Evolutionary conservation across 176 grass and related monocot species (phyloP).

Genomic region (Otatea glauca): DNA sequence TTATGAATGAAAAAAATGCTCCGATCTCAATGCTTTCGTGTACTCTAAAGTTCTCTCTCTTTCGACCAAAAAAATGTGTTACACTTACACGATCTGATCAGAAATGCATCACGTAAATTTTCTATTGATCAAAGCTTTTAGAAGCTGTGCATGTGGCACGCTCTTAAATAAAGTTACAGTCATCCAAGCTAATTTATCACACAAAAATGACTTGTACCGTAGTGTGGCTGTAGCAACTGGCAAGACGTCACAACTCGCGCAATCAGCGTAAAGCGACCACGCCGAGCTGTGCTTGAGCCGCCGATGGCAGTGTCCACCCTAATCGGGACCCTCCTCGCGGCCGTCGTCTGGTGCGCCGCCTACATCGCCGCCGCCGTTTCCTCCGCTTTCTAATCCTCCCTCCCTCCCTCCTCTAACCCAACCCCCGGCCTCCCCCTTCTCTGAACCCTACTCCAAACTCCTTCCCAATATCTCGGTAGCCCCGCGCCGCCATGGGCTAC

Average conservation of each 20-base stretch:
- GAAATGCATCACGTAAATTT: background rate
- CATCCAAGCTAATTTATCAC: too few relatives aligned
- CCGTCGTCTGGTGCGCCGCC: constrained; percentile 61
- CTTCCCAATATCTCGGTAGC: background rate
- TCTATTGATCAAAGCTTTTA: background rate
- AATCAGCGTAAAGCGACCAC: too few relatives aligned
- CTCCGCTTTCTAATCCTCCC: constrained; percentile 22
- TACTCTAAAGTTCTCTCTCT: background rate
- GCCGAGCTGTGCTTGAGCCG: too few relatives aligned
- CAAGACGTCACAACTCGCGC: too few relatives aligned
- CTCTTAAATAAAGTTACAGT: background rate
- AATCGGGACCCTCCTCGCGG: constrained; percentile 47
- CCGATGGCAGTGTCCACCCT: background rate
- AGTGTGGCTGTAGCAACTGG: too few relatives aligned
- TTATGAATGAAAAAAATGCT: background rate
- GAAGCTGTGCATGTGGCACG: background rate
- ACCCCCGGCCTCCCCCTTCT: background rate
- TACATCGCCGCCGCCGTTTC: constrained; percentile 61
- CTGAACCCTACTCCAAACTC: constrained; percentile 13
- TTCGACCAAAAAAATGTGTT: background rate
- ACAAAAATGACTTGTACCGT: background rate
- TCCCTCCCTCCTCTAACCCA: background rate
- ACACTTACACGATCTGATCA: background rate
- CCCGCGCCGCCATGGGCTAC: constrained; percentile 66
- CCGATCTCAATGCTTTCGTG: background rate